Evolutionary conservation across 2,329 filamentous ascomycete genomes (phyloP), one percentile per base, ranked within the genome.

Genomic region (Diaporthe nobilis): DNA sequence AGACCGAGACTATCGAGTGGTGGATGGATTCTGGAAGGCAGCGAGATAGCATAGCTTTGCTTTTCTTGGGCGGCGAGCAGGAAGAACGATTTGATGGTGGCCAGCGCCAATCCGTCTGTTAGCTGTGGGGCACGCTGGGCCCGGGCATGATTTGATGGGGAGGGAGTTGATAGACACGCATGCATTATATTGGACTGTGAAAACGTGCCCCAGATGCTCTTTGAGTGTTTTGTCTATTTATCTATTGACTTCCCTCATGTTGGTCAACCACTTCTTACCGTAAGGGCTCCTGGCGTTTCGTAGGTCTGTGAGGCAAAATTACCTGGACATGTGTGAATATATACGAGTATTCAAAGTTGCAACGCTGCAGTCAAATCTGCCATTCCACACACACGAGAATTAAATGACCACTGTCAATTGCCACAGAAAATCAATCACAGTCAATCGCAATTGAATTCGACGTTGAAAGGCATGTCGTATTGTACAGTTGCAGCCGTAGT

Each of bases 31-130:
- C 22, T 20, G 47, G 34, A 25, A 42, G 49, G 49, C 34, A 55
- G 34, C n/a, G 49, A 70, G 49, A 42, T 31, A 42, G 65, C 65
- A 55, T 70, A 70, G 49, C 65, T 28, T 53, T 25, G 28, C 44
- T 51, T 51, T n/a, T 34, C 49, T 42, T 70, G 13, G 9, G 34
- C 47, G 47, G 47, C n/a, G 49, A 53, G 49, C 47, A 53, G 65
- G 7, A 53, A 53, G 65, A 53, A 37, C 22, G 8, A n/a, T 17
- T 20, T 37, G 9, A 53, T 37, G 22, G 17, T 10, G 65, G 25
- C 31, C 3, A 51, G 22, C 34, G 28, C 34, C 34, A n/a, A 51
- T n/a, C 2, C 6, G 13, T n/a, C 31, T 17, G 5, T 68, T 5
- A 34, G 13, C 44, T 28, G 22, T 39, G 47, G 25, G 25, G 63